These are phyloP conservation scores for Aspergillus aculeatus DNA, from an alignment of 2,329 filamentous ascomycete genomes.

Conservation along the genomic window DNA sequence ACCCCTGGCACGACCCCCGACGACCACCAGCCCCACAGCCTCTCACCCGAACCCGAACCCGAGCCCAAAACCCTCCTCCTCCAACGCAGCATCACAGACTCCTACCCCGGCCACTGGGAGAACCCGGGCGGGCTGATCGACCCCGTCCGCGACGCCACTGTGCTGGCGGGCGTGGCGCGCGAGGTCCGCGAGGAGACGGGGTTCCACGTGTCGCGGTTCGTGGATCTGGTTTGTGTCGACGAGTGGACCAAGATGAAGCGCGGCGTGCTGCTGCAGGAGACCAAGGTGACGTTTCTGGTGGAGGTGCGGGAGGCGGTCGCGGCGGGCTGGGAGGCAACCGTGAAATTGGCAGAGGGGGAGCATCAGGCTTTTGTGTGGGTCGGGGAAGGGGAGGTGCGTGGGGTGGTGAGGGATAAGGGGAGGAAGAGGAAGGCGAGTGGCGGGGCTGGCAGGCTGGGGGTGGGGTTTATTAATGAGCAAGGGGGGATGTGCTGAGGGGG, in stretches of 20 bases:
- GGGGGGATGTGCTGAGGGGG: slow-evolving; percentile 22
- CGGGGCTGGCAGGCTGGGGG: slow-evolving; percentile 12
- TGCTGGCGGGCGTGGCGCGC: slow-evolving; percentile 51
- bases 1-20: slow-evolving; percentile 31
- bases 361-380: slow-evolving; percentile 41
- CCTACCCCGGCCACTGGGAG: slow-evolving; percentile 48
- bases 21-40: no score
- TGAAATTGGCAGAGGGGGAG: slow-evolving; percentile 35
- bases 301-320: slow-evolving; percentile 23
- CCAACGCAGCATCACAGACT: slow-evolving; percentile 44
- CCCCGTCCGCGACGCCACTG: slow-evolving; percentile 40
- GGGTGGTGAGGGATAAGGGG: slow-evolving; percentile 7
- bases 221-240: slow-evolving; percentile 41
- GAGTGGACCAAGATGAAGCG: slow-evolving; percentile 30
- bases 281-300: slow-evolving; percentile 41
- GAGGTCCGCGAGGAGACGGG: slow-evolving; percentile 56
- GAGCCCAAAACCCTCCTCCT: slow-evolving; percentile 43
- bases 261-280: slow-evolving; percentile 23
- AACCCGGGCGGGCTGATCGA: slow-evolving; percentile 53
- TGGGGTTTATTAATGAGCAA: slow-evolving; percentile 23
- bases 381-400: slow-evolving; percentile 34
- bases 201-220: slow-evolving; percentile 44
- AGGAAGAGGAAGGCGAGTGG: not conserved
- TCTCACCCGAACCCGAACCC: not conserved
- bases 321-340: slow-evolving; percentile 20